Evolutionary conservation across 805 yeast species (phyloP).

Genomic region (Kluyveromyces lactis): DNA sequence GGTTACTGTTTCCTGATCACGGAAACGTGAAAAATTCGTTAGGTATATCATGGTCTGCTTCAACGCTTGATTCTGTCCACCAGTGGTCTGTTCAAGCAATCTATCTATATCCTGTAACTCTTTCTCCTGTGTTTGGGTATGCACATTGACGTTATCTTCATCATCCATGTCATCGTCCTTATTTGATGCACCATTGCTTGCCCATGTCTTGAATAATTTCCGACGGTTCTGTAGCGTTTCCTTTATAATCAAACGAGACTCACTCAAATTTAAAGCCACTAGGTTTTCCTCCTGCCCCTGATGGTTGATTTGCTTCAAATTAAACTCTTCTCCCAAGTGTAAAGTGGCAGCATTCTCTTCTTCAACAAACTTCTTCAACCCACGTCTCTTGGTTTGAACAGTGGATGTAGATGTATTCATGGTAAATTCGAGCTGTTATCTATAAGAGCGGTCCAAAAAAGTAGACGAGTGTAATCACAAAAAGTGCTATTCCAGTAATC

Average conservation of each 20-base stretch:
- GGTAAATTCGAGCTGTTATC: not conserved
- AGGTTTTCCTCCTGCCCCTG: conserved; percentile 70
- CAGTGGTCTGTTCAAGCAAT: conserved; percentile 32
- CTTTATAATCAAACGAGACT: conserved; percentile 81
- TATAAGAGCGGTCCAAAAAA: no score
- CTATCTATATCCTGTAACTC: conserved; percentile 28
- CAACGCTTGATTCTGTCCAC: conserved; percentile 78
- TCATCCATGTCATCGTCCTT: conserved; percentile 22
- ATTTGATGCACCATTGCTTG: conserved; percentile 5
- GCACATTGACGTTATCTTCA: conserved; percentile 30
- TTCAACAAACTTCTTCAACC: conserved; percentile 58
- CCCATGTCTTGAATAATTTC: conserved; percentile 39
- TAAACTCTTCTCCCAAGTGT: conserved; percentile 90
- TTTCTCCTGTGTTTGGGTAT: conserved; percentile 41
- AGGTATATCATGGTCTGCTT: conserved; percentile 87
- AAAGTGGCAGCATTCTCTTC: conserved; percentile 88
- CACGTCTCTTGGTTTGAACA: conserved; percentile 74
- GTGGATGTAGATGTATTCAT: conserved; percentile 92
- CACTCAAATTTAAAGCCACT: conserved; percentile 80
- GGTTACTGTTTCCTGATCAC: conserved; percentile 84
- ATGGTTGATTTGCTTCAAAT: conserved; percentile 68
- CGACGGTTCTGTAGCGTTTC: conserved; percentile 78
- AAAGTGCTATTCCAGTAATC: no score
- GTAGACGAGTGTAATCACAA: no score
- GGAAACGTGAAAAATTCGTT: conserved; percentile 78